Evolutionary conservation across 768 basidiomycete species (phyloP).

Genomic region (Rhodotorula graminis): DNA sequence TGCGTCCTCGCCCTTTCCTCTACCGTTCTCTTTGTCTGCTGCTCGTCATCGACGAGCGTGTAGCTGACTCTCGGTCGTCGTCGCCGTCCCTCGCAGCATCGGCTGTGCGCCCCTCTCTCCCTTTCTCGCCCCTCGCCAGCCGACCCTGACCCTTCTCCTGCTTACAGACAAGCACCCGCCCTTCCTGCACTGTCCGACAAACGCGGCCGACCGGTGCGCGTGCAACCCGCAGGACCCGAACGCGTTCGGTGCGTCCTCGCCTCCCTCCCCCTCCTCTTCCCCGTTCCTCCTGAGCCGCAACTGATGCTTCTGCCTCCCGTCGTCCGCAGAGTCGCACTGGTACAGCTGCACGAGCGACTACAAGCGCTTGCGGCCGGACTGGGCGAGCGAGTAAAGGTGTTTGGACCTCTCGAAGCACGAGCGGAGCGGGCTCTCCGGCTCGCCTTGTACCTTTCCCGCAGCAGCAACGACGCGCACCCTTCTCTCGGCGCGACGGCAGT

Average conservation of each 20-base stretch:
- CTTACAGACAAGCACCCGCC: slow-evolving; percentile 3
- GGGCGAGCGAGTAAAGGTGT: background rate
- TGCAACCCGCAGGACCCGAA: slow-evolving; percentile 12
- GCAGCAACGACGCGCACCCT: too few relatives aligned
- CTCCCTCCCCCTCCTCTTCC: background rate
- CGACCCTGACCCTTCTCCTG: too few relatives aligned
- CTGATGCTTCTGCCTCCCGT: too few relatives aligned
- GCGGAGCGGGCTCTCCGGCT: too few relatives aligned
- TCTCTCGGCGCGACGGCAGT: too few relatives aligned
- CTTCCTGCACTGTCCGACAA: slow-evolving; percentile 17
- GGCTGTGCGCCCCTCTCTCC: too few relatives aligned
- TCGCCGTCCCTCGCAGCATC: background rate
- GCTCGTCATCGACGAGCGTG: too few relatives aligned
- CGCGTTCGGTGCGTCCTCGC: slow-evolving; percentile 14
- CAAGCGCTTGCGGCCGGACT: background rate
- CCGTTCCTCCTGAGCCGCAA: background rate
- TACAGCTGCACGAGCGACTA: slow-evolving; percentile 3
- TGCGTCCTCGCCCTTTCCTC: background rate
- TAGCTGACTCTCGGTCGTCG: too few relatives aligned
- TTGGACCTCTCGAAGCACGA: too few relatives aligned
- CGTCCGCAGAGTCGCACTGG: slow-evolving; percentile 5
- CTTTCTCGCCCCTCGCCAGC: too few relatives aligned
- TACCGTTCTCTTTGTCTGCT: too few relatives aligned
- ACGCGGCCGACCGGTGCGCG: background rate
- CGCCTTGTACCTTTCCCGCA: too few relatives aligned